Conservation (phyloP, 1,139 yeast genomes). For the Magnusiomyces suaveolens region DNA sequence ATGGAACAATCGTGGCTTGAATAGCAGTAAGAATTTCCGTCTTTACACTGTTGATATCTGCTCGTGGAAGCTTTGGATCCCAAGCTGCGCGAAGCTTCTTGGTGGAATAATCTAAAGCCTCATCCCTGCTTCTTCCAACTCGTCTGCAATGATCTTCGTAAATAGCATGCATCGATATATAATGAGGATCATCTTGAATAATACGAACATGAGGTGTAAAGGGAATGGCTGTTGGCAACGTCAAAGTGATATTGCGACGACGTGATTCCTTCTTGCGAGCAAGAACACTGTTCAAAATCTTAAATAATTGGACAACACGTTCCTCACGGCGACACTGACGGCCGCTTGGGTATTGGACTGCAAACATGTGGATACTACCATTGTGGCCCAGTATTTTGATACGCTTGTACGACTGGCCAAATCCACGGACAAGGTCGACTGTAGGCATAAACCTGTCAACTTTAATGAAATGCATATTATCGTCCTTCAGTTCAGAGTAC, state of each 20-base stretch:
- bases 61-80: conserved; percentile 86
- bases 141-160: conserved; percentile 81
- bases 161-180: conserved; percentile 71
- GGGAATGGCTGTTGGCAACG: conserved; percentile 88
- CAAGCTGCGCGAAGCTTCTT: conserved; percentile 86
- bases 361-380: conserved; percentile 84
- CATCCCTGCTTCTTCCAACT: conserved; percentile 71
- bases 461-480: conserved; percentile 77
- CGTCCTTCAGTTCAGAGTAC: conserved; percentile 64
- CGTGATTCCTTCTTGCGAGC: conserved; percentile 79
- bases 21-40: conserved; percentile 87
- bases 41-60: conserved; percentile 78
- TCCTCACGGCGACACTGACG: conserved; percentile 97
- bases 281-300: conserved; percentile 75
- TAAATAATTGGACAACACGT: conserved; percentile 79
- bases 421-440: conserved; percentile 80
- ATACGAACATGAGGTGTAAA: conserved; percentile 90
- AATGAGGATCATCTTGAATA: conserved; percentile 72
- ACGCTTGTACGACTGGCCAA: conserved; percentile 86
- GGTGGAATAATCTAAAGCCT: conserved; percentile 77
- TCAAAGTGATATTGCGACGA: conserved; percentile 73
- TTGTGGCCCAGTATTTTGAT: conserved; percentile 88
- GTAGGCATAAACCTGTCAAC: conserved; percentile 88
- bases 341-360: conserved; percentile 96
- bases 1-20: conserved; percentile 79